Base-by-base conservation (phyloP, 495 filamentous ascomycete species). In the Penicillium silybi region DNA sequence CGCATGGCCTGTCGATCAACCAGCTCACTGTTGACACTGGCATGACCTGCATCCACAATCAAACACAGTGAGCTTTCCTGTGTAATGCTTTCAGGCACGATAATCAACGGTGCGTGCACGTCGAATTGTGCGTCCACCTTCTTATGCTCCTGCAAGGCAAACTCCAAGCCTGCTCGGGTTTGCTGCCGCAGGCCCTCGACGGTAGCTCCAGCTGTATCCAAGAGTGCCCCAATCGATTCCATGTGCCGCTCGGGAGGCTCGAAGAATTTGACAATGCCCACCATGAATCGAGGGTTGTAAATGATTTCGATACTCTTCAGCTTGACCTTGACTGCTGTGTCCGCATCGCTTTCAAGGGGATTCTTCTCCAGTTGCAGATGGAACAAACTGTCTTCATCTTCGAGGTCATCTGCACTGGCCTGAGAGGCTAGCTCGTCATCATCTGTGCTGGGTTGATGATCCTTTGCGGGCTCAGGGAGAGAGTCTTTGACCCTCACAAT, bases 41-140 rank as follows among this genome's bases (percentile, higher is more conserved):
- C 88, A 66, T 97, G 93, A 79, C 93, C 93, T 29, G 93, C 93
- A 72, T 98, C 93, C 22, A 98, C 64, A 51, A 98, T 97, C 43
- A 98, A 72, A 65, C 93, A 97, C 16, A 90, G 85, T 5, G 89
- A 85, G 48, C 76, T 85, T 57, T 86, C 79, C 48, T 84, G 78
- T 2, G 86, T 92, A 56, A 97, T 90, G 57, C 85, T 95, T 61
- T 97, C 90, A 0, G 93, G 93, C 17, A 98, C 83, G 55, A 98
- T 97, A 59, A 98, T 96, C 15, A 98, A 77, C 35, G 93, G 93
- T 6, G 93, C 93, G 64, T 95, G 91, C 9, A 98, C 82, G 71
- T 98, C 95, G 41, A 98, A 79, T 57, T 96, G 91, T 3, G 91
- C 91, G 66, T 97, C 95, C 50, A 98, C 83, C 13, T 93, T 97